Conservation (phyloP, 2,329 filamentous ascomycete genomes). For the Curvularia eragrostidis region DNA sequence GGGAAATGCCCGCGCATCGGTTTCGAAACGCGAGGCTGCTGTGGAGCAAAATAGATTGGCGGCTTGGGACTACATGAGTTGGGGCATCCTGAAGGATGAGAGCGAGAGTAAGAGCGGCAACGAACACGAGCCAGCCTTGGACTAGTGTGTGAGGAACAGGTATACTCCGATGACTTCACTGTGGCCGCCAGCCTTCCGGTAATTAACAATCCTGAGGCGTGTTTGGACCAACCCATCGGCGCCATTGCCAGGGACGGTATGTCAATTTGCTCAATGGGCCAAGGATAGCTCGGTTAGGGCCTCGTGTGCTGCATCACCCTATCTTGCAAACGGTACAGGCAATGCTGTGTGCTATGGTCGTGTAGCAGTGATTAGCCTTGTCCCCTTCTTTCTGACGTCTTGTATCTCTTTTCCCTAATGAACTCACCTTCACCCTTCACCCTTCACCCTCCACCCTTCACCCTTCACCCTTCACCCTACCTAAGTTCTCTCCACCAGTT, state of each 20-base stretch:
- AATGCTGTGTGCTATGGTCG: constrained; percentile 14
- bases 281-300: constrained; percentile 10
- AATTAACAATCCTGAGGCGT: background rate
- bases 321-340: constrained; percentile 10
- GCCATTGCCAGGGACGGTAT: background rate
- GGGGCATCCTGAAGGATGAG: background rate
- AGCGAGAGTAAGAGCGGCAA: background rate
- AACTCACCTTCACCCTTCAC: constrained; percentile 11
- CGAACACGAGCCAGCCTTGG: constrained; percentile 1
- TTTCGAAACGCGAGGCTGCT: constrained; percentile 1
- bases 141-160: constrained; percentile 9
- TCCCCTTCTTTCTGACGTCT: constrained; percentile 1
- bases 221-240: background rate
- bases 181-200: constrained; percentile 5
- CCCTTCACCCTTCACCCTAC: constrained; percentile 16
- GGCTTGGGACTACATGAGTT: constrained; percentile 1
- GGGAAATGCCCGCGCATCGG: background rate
- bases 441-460: no score
- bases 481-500: constrained; percentile 6
- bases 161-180: constrained; percentile 17
- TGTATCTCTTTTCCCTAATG: background rate
- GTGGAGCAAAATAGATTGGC: constrained; percentile 1
- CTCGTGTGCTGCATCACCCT: background rate
- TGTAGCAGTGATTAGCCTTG: constrained; percentile 11
- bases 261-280: constrained; percentile 11